These are phyloP conservation scores for Urtica urens DNA, from an alignment of 306 rosid species.

Conservation along the genomic window DNA sequence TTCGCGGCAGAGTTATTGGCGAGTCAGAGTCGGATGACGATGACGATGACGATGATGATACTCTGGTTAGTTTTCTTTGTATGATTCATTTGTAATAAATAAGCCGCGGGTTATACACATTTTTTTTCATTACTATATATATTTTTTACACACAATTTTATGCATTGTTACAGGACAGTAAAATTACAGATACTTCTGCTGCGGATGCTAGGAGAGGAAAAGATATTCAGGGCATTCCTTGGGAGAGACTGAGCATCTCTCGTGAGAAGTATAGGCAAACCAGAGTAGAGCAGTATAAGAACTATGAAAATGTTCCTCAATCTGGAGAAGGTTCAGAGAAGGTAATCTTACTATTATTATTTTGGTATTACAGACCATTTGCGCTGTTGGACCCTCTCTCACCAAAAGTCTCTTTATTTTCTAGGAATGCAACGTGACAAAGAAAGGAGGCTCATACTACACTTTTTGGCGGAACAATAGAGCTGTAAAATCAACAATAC, in stretches of 20 bases:
- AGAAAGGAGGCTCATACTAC: slow-evolving; percentile 22
- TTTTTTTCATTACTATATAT: not conserved
- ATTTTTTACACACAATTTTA: not conserved
- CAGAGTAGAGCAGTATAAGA: slow-evolving; percentile 22
- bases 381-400: not conserved
- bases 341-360: slow-evolving; percentile 1
- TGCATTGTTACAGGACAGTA: slow-evolving; percentile 11
- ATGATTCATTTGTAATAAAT: not conserved
- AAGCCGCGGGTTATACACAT: not conserved
- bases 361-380: not conserved
- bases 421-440: slow-evolving; percentile 23
- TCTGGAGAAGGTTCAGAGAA: slow-evolving; percentile 24
- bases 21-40: slow-evolving; percentile 19
- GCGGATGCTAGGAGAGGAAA: slow-evolving; percentile 26
- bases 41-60: slow-evolving; percentile 11
- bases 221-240: slow-evolving; percentile 30
- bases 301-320: slow-evolving; percentile 28
- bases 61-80: slow-evolving; percentile 17
- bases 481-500: slow-evolving; percentile 24
- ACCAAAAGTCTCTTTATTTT: not conserved
- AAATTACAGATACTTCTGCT: slow-evolving; percentile 19
- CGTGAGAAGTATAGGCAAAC: slow-evolving; percentile 25
- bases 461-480: slow-evolving; percentile 25
- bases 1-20: slow-evolving; percentile 9
- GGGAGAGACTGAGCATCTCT: slow-evolving; percentile 19